Evolutionary conservation across 495 filamentous ascomycete species (phyloP), one percentile per base, ranked within the genome.

Genomic region (Penicillium malachiteum): DNA sequence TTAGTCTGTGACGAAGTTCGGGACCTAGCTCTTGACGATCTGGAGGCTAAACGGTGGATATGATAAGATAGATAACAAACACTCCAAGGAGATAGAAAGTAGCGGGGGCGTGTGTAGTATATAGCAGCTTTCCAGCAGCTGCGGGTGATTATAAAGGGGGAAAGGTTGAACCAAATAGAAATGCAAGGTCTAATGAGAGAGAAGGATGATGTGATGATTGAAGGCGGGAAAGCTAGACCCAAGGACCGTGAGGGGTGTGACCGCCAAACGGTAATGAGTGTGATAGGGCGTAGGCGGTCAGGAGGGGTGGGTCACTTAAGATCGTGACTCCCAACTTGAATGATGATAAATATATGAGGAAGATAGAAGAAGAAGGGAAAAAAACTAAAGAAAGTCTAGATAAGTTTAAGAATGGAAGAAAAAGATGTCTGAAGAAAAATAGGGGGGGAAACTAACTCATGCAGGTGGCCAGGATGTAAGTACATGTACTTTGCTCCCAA

Each of bases 241-340:
- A 72, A 56, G 65, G 62, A 63, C 62, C 46, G 61, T 56, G 62
- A 60, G 59, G 64, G 62, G 68, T 52, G 67, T 73, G 71, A 73
- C 72, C 65, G 51, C 47, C 50, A 55, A 57, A 62, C 65, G 72
- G 72, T 71, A 73, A 72, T 67, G 64, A 71, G 58, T 64, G 64
- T 63, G 58, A 57, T 55, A 54, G 50, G 59, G 56, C 45, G 63
- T 48, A 68, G 68, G 68, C 68, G 69, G 71, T 73, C 65, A 70
- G 70, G 50, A 66, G 70, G 71, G 58, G 62, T 58, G 55, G 43
- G 41, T 54, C 51, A 45, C 54, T 59, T n/a, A 4, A 41, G 54
- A 52, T 38, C 50, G 32, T 21, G 44, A 26, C 30, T 48, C 48
- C 30, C 31, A 54, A 38, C 37, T 40, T 48, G n/a, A n/a, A n/a